Base-by-base conservation (phyloP, 257 asterid genomes). In the Forsythia suspensa region DNA sequence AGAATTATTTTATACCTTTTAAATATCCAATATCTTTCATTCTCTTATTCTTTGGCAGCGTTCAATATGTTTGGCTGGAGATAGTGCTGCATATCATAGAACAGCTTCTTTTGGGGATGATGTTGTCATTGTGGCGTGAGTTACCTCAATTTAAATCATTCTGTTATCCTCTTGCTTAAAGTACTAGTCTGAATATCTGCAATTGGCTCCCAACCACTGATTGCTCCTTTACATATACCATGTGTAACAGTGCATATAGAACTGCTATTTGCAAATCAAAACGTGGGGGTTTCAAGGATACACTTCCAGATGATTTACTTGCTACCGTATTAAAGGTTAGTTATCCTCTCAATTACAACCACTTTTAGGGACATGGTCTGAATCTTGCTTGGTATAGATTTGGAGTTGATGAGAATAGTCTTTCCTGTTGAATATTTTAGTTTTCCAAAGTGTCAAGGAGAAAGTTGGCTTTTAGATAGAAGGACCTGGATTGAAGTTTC, bases 61-160 rank as follows among this genome's bases (percentile, higher is more conserved):
- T 80, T 93, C 92, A 18, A 69, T 74, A 39, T 95, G 98, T 83
- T 55, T 76, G 80, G 95, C 93, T 68, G 92, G 92, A 76, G 91
- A 85, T 39, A 81, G 73, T 80, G 81, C 86, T 82, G 77, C 70
- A 24, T 63, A 24, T 63, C 70, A 63, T 24, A 63, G 70, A 63
- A 63, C 39, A 63, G 70, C 70, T 63, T 24, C 93, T 72, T 87
- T 74, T 61, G 99, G 93, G 80, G 99, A 95, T 65, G 98, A 93
- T 84, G 89, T 95, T 37, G 99, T 95, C 79, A 84, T 95, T 73
- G 97, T 91, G 42, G 99, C 97, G 99, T 93, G 82, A 90, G 98
- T 88, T 75, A 7, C 69, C 74, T 76, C 80, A 74, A 75, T 75
- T 76, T n/a, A 34, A 4, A 76, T 40, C 72, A 80, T 41, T 72